Evolutionary conservation across 257 asterid species (phyloP).

Genomic region (Orobanche coerulescens): DNA sequence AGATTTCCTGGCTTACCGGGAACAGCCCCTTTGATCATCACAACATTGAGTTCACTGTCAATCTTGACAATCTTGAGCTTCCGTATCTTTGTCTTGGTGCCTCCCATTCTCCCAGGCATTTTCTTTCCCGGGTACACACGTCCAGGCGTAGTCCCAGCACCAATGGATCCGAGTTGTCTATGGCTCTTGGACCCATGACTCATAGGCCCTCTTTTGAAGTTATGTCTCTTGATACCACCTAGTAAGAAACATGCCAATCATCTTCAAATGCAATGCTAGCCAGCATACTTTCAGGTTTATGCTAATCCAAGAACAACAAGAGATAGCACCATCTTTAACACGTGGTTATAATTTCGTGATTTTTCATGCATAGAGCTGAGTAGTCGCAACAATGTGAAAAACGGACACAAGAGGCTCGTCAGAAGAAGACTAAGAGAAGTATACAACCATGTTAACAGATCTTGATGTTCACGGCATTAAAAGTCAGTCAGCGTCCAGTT

Average conservation of each 20-base stretch:
- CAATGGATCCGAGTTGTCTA: constrained; percentile 84
- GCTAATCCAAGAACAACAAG: neutral
- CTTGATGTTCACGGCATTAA: too few species aligned
- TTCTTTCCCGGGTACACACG: constrained; percentile 88
- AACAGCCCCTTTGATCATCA: constrained; percentile 87
- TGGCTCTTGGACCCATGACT: constrained; percentile 97
- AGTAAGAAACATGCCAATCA: constrained; percentile 15
- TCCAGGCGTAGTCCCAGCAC: constrained; percentile 98
- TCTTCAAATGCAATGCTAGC: neutral
- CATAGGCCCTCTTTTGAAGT: constrained; percentile 93
- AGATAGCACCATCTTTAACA: neutral
- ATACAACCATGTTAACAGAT: too few species aligned
- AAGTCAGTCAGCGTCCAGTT: neutral
- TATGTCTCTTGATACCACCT: constrained; percentile 96
- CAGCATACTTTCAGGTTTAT: neutral
- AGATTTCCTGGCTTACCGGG: constrained; percentile 99
- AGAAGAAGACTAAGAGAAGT: too few species aligned
- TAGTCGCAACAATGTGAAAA: too few species aligned
- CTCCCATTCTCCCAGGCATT: constrained; percentile 99
- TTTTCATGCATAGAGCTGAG: too few species aligned
- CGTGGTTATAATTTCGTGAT: neutral
- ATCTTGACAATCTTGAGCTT: constrained; percentile 81
- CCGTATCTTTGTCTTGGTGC: constrained; percentile 70
- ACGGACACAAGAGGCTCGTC: too few species aligned
- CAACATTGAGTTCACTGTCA: constrained; percentile 63